Percentiles rank a stretch among this genome's conserved stretches.
phyloP scores from a whole-genome alignment of 176 grass and related monocot species.

The Tuctoria greenei region DNA sequence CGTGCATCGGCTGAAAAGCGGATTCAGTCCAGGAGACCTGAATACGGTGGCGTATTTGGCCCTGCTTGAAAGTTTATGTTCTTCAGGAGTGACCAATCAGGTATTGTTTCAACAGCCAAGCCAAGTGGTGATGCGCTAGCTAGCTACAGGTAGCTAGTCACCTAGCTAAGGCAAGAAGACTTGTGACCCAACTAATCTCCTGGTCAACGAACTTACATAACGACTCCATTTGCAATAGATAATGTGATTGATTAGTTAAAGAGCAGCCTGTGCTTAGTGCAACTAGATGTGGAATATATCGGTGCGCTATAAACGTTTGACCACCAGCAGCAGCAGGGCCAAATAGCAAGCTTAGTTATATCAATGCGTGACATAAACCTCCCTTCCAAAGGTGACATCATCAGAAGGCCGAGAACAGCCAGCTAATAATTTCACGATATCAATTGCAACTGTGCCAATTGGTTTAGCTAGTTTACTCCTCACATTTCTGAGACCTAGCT shows the following conservation, averaged over 20 bases:
- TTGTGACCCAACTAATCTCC: constrained; percentile 6
- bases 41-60: neutral
- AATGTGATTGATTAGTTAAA: constrained; percentile 3
- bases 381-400: constrained; percentile 30
- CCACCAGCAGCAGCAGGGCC: too few species aligned
- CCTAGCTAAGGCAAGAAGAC: neutral
- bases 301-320: neutral
- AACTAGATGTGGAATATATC: neutral
- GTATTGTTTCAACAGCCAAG: neutral
- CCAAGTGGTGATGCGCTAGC: constrained; percentile 19
- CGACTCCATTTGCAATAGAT: constrained; percentile 4
- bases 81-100: neutral
- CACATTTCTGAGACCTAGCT: neutral
- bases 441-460: neutral
- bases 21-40: constrained; percentile 14
- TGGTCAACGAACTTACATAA: constrained; percentile 11
- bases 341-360: neutral
- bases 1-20: neutral
- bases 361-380: constrained; percentile 32
- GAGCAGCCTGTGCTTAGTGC: constrained; percentile 17
- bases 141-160: constrained; percentile 10
- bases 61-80: neutral
- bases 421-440: neutral
- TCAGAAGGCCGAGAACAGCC: neutral
- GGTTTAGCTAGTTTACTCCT: neutral